A percentile compares a stretch with the other conserved stretches of the same genome.
These are phyloP conservation scores for Staphylotrichum longicolle DNA, from an alignment of 495 filamentous ascomycete species.

Conservation along the genomic window DNA sequence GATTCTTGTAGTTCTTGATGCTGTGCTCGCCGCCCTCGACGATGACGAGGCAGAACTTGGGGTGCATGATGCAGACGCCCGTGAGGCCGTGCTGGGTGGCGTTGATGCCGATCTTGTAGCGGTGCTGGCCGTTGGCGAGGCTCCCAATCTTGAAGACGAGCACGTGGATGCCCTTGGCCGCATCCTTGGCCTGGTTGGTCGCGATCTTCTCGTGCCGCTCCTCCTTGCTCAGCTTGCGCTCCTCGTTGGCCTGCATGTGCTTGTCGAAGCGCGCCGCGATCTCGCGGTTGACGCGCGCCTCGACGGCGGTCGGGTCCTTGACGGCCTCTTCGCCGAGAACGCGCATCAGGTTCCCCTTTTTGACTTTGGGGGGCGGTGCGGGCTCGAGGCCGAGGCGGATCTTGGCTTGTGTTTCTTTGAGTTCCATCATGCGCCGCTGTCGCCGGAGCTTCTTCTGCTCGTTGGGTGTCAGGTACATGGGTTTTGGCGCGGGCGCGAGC, in stretches of 20 bases:
- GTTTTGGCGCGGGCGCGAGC: constrained; percentile 72
- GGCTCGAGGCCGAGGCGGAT: constrained; percentile 85
- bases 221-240: constrained; percentile 88
- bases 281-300: constrained; percentile 86
- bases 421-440: constrained; percentile 82
- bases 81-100: constrained; percentile 83
- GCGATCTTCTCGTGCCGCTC: constrained; percentile 82
- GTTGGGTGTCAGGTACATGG: constrained; percentile 86
- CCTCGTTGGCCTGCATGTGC: constrained; percentile 78
- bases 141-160: constrained; percentile 85
- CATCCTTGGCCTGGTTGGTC: constrained; percentile 81
- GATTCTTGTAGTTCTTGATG: constrained; percentile 73
- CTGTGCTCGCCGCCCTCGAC: constrained; percentile 85
- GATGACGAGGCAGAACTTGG: constrained; percentile 81
- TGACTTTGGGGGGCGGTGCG: constrained; percentile 89
- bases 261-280: constrained; percentile 78
- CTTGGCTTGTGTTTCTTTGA: constrained; percentile 96
- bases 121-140: constrained; percentile 84
- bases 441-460: constrained; percentile 90
- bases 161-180: constrained; percentile 75
- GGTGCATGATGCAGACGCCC: constrained; percentile 85
- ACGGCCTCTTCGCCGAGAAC: constrained; percentile 97
- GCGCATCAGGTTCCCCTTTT: constrained; percentile 93
- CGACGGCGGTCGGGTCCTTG: constrained; percentile 95
- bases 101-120: constrained; percentile 89